phyloP scores from a whole-genome alignment of 164 flowering plant species.

The Aristolochia fimbriata region DNA sequence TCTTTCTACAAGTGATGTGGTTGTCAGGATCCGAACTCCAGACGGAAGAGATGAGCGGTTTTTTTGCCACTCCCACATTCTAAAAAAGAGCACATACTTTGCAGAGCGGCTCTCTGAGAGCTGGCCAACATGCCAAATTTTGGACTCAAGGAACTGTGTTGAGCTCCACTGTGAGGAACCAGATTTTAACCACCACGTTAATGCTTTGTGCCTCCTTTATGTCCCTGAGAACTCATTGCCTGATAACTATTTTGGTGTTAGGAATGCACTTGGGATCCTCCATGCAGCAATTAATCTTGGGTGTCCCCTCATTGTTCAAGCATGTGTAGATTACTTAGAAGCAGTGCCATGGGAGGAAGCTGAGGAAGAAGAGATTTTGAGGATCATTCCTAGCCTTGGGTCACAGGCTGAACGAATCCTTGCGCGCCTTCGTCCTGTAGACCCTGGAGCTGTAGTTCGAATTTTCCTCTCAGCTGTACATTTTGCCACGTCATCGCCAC shows the following conservation, averaged over 20 bases:
- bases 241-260: constrained; percentile 54
- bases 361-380: constrained; percentile 89
- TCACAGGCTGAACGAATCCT: constrained; percentile 57
- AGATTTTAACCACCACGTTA: constrained; percentile 61
- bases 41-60: constrained; percentile 84
- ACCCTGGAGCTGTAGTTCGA: constrained; percentile 29
- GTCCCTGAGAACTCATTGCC: constrained; percentile 24
- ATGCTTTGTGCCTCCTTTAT: constrained; percentile 58
- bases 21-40: constrained; percentile 71
- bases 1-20: constrained; percentile 74
- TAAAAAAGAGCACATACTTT: constrained; percentile 65
- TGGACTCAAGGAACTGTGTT: constrained; percentile 84
- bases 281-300: constrained; percentile 60
- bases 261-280: constrained; percentile 69
- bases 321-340: constrained; percentile 77
- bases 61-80: constrained; percentile 67
- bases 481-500: constrained; percentile 82
- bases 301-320: constrained; percentile 40
- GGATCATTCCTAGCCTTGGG: constrained; percentile 57
- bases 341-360: constrained; percentile 99
- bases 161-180: constrained; percentile 74
- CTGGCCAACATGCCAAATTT: constrained; percentile 94
- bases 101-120: constrained; percentile 85
- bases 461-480: constrained; percentile 60
- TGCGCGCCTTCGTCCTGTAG: constrained; percentile 81